Evolutionary conservation across 2,329 filamentous ascomycete genomes (phyloP), one percentile per base, ranked within the genome.

Genomic region (Fusarium mangiferae): DNA sequence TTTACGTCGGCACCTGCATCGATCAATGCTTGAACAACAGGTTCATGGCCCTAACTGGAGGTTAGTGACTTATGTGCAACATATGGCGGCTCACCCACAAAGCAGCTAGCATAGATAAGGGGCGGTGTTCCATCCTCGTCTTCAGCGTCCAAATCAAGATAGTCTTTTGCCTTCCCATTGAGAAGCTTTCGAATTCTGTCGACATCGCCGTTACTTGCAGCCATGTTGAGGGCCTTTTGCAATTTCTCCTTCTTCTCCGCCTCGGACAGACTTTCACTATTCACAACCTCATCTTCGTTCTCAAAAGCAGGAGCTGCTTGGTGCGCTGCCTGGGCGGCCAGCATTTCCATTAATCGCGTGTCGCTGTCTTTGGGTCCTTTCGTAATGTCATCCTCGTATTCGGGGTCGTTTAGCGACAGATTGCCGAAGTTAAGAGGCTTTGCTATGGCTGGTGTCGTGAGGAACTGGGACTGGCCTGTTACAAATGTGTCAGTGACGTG

Each of bases 41-140:
- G 89, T 82, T 97, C 94, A 81, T 99, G 96, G 44, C 96, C 94
- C 92, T 94, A 73, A 48, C 44, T 38, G 20, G 20, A 48, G 20
- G 66, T 71, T 35, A 73, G 72, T 33, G 42, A 22, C 17, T 24
- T 42, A 42, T 28, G 28, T 38, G 24, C 52, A 57, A 36, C 4
- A n/a, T 62, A 28, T n/a, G 14, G 12, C 33, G 28, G 28, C 17
- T 58, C 75, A 81, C 92, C 82, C 83, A 94, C 95, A 87, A 99
- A 99, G 81, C 96, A 99, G 85, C 95, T 98, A 18, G 96, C 96
- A 82, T 99, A 99, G 70, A 99, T 98, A 73, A 99, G 85, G 5
- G 96, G 94, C n/a, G 95, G 94, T 2, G 96, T 98, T 22, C 96
- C 96, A 81, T 99, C 96, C 78, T 97, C 94, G 81, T 99, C 96